Evolutionary conservation across 2,329 filamentous ascomycete genomes (phyloP).

Genomic region (Stemphylium beticola): DNA sequence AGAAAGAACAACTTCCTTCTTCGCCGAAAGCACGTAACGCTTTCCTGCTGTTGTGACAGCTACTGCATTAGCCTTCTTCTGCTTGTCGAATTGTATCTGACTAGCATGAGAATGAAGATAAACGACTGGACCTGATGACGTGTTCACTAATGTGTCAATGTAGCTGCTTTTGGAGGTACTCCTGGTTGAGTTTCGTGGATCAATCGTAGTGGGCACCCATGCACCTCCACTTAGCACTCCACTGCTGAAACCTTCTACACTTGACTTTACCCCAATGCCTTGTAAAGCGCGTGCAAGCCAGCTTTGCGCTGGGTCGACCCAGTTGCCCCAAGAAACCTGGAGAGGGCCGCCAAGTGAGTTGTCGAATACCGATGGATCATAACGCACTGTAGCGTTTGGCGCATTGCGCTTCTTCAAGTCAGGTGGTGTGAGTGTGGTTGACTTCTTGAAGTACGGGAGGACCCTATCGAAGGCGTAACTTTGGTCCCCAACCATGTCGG

Average conservation of each 20-base stretch:
- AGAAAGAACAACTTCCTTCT: conserved; percentile 53
- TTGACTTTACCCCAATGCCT: conserved; percentile 26
- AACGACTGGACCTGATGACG: conserved; percentile 11
- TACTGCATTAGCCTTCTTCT: conserved; percentile 36
- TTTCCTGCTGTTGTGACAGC: conserved; percentile 28
- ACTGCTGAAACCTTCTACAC: conserved; percentile 27
- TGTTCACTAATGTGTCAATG: conserved; percentile 13
- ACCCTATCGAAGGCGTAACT: conserved; percentile 37
- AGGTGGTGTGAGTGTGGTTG: conserved; percentile 38
- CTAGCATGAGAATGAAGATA: conserved; percentile 20
- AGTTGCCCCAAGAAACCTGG: conserved; percentile 36
- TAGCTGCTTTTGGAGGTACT: conserved; percentile 30
- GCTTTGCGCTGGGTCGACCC: conserved; percentile 31
- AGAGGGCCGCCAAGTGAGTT: conserved; percentile 24
- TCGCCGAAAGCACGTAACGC: conserved; percentile 19
- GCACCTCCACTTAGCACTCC: conserved; percentile 29
- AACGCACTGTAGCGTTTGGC: conserved; percentile 27
- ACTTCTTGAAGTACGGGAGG: conserved; percentile 38
- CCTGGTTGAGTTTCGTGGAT: conserved; percentile 27
- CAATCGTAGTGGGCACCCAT: conserved; percentile 40
- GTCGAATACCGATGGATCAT: conserved; percentile 24
- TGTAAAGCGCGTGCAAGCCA: conserved; percentile 32
- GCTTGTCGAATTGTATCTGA: conserved; percentile 24
- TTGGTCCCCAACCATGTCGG: conserved; percentile 38
- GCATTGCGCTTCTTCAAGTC: conserved; percentile 25